Conservation (phyloP, 768 basidiomycete species). For the Glaciozyma martinii region DNA sequence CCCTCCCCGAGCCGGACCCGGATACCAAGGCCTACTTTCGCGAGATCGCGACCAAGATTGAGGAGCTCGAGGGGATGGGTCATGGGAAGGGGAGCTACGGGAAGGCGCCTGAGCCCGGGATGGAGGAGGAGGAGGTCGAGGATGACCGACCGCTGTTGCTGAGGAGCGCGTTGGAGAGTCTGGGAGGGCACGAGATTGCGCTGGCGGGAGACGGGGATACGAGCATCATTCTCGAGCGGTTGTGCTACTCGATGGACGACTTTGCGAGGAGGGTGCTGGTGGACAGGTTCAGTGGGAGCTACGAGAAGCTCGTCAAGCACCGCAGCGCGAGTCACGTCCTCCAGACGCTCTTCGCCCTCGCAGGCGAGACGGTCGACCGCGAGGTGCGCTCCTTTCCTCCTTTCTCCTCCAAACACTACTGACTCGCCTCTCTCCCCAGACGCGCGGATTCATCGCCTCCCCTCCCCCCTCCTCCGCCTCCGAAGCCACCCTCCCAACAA, state of each 20-base stretch:
- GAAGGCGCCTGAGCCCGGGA: constrained; percentile 18
- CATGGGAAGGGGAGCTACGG: constrained; percentile 16
- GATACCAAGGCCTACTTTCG: constrained; percentile 36
- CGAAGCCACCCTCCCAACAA: constrained; percentile 36
- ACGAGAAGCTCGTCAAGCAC: constrained; percentile 41
- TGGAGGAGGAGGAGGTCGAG: constrained; percentile 30
- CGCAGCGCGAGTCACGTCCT: constrained; percentile 27
- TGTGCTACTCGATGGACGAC: constrained; percentile 90
- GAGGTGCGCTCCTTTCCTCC: constrained; percentile 36
- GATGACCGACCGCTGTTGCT: constrained; percentile 58
- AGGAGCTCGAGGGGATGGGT: constrained; percentile 30
- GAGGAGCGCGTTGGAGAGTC: constrained; percentile 70
- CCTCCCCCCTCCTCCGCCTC: constrained; percentile 1
- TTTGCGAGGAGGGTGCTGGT: constrained; percentile 85
- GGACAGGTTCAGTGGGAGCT: constrained; percentile 81
- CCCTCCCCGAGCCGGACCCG: constrained; percentile 32
- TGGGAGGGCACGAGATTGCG: constrained; percentile 77
- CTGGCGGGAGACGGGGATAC: constrained; percentile 91
- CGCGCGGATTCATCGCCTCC: constrained; percentile 30
- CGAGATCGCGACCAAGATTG: constrained; percentile 31
- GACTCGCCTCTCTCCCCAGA: constrained; percentile 10
- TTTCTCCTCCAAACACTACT: background rate
- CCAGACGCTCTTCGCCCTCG: constrained; percentile 27
- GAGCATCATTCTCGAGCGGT: constrained; percentile 77
- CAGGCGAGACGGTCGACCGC: constrained; percentile 42